Base-by-base conservation (phyloP, 164 flowering plant species). In the Umbellularia californica region DNA sequence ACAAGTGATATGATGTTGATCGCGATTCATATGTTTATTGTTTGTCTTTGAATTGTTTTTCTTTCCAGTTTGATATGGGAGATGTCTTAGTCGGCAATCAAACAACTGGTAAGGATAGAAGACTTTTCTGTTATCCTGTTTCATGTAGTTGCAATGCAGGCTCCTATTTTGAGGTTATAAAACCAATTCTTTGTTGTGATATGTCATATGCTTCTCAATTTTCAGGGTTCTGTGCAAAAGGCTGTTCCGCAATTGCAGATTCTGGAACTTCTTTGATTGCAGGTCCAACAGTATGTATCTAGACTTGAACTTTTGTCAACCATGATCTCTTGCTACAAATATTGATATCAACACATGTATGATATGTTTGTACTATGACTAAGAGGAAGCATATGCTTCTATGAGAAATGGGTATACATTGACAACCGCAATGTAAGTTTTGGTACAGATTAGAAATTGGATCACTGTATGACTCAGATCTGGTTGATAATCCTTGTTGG, bases 211-310 rank as follows among this genome's bases (percentile, higher is more conserved):
- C n/a, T 35, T 63, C 28, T 41, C 20, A 15, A 15, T 50, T 51
- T 51, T 79, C 88, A 94, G 98, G 96, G 62, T 89, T 77, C 80
- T 94, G 98, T 76, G 73, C 81, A 65, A 78, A 80, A 68, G 92
- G 98, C 28, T 94, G 98, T 77, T 80, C 97, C 0, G 98, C 97
- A 52, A 92, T 94, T 80, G 97, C 96, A 50, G 98, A 92, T 77
- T 89, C 97, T 52, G 98, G 98, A 76, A 91, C 98, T 24, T 92
- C 97, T 64, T 78, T 94, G 79, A 72, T 94, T 85, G 90, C 90
- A 22, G 98, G 97, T 77, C 98, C 98, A 27, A 87, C 96, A 74
- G 98, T 94, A 79, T 50, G 90, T 84, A 27, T 55, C 50, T 24
- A 33, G 13, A 47, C 23, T 72, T n/a, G 9, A n/a, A 30, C 17